phyloP scores from a whole-genome alignment of 2,329 filamentous ascomycete species.

The Aspergillus jensenii region DNA sequence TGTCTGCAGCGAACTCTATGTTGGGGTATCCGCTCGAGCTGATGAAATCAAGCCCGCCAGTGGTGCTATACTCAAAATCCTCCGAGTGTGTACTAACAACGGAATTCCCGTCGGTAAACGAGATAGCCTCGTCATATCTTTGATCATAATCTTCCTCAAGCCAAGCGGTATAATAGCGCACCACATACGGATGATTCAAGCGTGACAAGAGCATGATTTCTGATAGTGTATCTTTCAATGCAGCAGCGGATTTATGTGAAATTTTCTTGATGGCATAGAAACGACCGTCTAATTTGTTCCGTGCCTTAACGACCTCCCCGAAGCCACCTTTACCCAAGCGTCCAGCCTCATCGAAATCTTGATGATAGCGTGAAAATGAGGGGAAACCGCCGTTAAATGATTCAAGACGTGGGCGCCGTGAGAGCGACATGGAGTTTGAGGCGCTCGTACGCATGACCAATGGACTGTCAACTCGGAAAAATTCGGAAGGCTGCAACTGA shows the following conservation, averaged over 20 bases:
- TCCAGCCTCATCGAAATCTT: conserved; percentile 88
- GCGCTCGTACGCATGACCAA: conserved; percentile 40
- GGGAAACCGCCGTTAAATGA: conserved; percentile 55
- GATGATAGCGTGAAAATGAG: conserved; percentile 72
- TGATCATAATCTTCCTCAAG: conserved; percentile 65
- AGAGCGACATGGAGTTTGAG: conserved; percentile 43
- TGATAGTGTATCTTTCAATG: conserved; percentile 65
- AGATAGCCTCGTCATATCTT: conserved; percentile 43
- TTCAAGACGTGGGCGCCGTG: conserved; percentile 60
- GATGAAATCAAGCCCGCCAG: conserved; percentile 86
- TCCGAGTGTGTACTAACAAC: conserved; percentile 27
- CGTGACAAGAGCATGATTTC: conserved; percentile 89
- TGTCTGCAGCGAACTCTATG: conserved; percentile 69
- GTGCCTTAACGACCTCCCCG: conserved; percentile 91
- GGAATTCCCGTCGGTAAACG: conserved; percentile 57
- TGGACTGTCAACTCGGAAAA: conserved; percentile 43
- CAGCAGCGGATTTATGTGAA: conserved; percentile 71
- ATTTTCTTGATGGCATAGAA: conserved; percentile 98
- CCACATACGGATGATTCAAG: conserved; percentile 82
- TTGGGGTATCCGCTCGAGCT: conserved; percentile 77
- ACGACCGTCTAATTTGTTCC: conserved; percentile 89
- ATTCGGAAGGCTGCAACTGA: conserved; percentile 59
- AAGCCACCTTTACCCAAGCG: conserved; percentile 91
- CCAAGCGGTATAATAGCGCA: conserved; percentile 96
- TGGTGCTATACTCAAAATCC: conserved; percentile 68